Conservation (phyloP, 2,329 filamentous ascomycete genomes). For the Fusarium sp. region DNA sequence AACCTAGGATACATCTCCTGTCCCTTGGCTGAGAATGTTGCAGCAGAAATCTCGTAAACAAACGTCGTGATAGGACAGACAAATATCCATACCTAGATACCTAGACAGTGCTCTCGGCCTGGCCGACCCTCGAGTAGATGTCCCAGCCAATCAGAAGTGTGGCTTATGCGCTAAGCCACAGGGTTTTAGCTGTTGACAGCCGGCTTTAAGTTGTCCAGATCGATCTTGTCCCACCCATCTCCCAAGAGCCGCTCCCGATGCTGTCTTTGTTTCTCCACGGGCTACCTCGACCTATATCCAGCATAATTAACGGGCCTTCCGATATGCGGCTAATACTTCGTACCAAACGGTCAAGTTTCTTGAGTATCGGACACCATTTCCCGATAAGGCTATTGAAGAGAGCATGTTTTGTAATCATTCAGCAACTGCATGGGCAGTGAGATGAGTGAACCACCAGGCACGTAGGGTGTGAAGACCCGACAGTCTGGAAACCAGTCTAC, state of each 20-base stretch:
- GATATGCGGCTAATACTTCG: conserved; percentile 7
- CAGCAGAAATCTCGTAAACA: conserved; percentile 9
- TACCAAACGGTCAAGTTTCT: conserved; percentile 3
- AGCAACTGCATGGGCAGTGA: conserved; percentile 6
- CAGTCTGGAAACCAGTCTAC: conserved; percentile 11
- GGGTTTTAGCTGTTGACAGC: conserved; percentile 7
- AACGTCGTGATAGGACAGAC: conserved; percentile 26
- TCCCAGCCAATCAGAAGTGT: conserved; percentile 35
- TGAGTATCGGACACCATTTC: conserved; percentile 13
- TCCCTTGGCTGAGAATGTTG: conserved; percentile 10
- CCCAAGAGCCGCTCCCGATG: conserved; percentile 15
- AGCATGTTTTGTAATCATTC: conserved; percentile 1
- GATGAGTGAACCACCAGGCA: conserved; percentile 13
- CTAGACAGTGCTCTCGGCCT: conserved; percentile 33
- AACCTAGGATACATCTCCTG: conserved; percentile 18
- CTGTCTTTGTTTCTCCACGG: conserved; percentile 21
- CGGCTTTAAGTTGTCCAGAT: conserved; percentile 31
- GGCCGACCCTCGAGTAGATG: conserved; percentile 35
- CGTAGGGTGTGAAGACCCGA: conserved; percentile 4
- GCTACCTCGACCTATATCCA: conserved; percentile 6
- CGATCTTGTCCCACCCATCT: conserved; percentile 33
- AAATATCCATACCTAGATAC: conserved; percentile 7
- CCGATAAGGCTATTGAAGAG: conserved; percentile 2
- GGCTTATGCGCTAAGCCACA: conserved; percentile 38
- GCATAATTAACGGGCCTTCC: conserved; percentile 21